These are phyloP conservation scores for Elsinoe arachidis DNA, from an alignment of 2,329 filamentous ascomycete genomes.

Conservation along the genomic window DNA sequence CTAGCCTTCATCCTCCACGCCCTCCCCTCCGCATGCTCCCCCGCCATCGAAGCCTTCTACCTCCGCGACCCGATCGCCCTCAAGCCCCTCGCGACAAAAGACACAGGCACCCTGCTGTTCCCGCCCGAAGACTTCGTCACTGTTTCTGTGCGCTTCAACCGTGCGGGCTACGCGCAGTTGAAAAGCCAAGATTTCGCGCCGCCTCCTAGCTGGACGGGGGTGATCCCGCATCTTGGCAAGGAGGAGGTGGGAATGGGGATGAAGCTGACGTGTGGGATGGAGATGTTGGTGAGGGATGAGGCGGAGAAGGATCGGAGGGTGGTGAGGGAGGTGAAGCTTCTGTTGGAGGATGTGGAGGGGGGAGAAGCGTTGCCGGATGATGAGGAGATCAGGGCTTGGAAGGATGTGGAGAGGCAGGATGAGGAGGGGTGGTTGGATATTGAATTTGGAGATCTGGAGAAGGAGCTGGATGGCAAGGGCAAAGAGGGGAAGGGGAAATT, in stretches of 20 bases:
- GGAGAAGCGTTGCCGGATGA: slow-evolving; percentile 68
- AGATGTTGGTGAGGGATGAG: slow-evolving; percentile 67
- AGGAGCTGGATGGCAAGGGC: slow-evolving; percentile 53
- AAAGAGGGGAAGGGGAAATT: slow-evolving; percentile 31
- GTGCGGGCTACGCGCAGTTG: slow-evolving; percentile 82
- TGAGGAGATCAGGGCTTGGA: slow-evolving; percentile 65
- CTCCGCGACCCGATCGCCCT: slow-evolving; percentile 73
- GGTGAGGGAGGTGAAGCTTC: slow-evolving; percentile 65
- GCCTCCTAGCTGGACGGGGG: slow-evolving; percentile 48
- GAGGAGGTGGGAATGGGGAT: slow-evolving; percentile 61
- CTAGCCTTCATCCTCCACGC: slow-evolving; percentile 70
- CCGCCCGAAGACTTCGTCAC: slow-evolving; percentile 71
- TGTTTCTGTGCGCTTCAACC: slow-evolving; percentile 74
- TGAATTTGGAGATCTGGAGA: slow-evolving; percentile 79
- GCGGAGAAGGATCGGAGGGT: slow-evolving; percentile 59
- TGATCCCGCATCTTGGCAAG: slow-evolving; percentile 31
- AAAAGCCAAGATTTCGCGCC: slow-evolving; percentile 72
- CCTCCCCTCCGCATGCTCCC: slow-evolving; percentile 66
- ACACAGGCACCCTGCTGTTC: slow-evolving; percentile 52
- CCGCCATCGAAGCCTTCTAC: slow-evolving; percentile 87
- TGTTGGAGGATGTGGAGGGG: slow-evolving; percentile 65
- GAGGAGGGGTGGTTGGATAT: slow-evolving; percentile 90
- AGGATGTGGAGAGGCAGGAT: slow-evolving; percentile 52
- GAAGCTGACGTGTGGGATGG: slow-evolving; percentile 84
- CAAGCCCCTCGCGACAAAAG: slow-evolving; percentile 54